A percentile compares a stretch with the other conserved stretches of the same genome.
Evolutionary conservation across 2,329 filamentous ascomycete genomes (phyloP).

Genomic region (Hypoxylon sp.): DNA sequence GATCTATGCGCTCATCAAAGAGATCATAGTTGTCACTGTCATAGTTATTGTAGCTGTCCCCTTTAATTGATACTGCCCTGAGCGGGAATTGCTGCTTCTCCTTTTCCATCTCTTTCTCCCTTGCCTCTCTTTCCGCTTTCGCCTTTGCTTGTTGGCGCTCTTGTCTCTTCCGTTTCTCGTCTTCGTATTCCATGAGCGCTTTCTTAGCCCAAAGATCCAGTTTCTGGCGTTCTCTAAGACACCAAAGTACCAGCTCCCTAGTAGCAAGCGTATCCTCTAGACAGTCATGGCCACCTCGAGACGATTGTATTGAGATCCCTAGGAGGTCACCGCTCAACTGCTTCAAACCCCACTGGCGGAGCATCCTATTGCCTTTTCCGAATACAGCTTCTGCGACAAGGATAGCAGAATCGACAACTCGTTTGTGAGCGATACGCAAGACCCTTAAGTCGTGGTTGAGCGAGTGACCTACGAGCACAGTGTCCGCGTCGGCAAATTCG

Average conservation of each 20-base stretch:
- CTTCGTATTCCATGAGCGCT: slow-evolving; percentile 21
- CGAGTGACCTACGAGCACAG: slow-evolving; percentile 63
- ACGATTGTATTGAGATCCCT: slow-evolving; percentile 54
- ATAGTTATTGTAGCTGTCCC: not conserved
- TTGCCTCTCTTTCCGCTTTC: slow-evolving; percentile 2
- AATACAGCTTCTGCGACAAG: slow-evolving; percentile 56
- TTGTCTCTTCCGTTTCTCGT: slow-evolving; percentile 10
- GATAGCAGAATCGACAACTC: slow-evolving; percentile 61
- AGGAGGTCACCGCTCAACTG: slow-evolving; percentile 54
- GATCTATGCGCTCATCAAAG: not conserved
- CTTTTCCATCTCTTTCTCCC: slow-evolving; percentile 7
- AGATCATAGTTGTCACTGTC: not conserved
- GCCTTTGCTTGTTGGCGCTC: slow-evolving; percentile 22
- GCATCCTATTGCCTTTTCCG: slow-evolving; percentile 21
- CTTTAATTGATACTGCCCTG: not conserved
- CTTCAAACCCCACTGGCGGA: slow-evolving; percentile 55
- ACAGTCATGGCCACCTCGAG: slow-evolving; percentile 59
- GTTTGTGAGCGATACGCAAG: slow-evolving; percentile 58
- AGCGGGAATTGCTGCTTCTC: not conserved
- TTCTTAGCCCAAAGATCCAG: slow-evolving; percentile 54
- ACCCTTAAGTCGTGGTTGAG: slow-evolving; percentile 60
- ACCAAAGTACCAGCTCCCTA: slow-evolving; percentile 63
- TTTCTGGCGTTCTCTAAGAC: slow-evolving; percentile 55
- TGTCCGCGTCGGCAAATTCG: slow-evolving; percentile 57
- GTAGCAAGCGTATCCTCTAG: slow-evolving; percentile 64